phyloP scores from a whole-genome alignment of 1,284 basidiomycete genomes.

The Ganoderma boninense region DNA sequence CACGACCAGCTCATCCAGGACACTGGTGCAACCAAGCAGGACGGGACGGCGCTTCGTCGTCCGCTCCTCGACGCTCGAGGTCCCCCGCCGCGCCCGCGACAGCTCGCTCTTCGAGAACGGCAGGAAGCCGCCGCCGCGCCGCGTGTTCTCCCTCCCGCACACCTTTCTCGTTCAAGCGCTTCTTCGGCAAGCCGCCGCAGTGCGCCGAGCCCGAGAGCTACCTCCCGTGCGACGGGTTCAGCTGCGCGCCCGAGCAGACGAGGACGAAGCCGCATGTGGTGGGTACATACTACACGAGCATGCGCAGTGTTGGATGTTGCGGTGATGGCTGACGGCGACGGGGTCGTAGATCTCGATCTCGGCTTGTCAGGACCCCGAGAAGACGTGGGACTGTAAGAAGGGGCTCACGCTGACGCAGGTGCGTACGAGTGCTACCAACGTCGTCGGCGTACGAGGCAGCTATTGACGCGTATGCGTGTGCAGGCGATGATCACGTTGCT shows the following conservation, averaged over 20 bases:
- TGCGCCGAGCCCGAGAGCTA: constrained; percentile 1
- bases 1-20: constrained; percentile 1
- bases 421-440: not conserved
- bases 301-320: too few relatives aligned
- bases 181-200: not conserved
- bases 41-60: not conserved
- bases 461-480: too few relatives aligned
- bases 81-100: not conserved
- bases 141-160: constrained; percentile 14
- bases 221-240: not conserved
- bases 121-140: constrained; percentile 8
- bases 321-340: not conserved
- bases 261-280: constrained; percentile 7
- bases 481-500: constrained; percentile 13
- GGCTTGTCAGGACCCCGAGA: constrained; percentile 11
- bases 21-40: not conserved
- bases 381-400: constrained; percentile 8
- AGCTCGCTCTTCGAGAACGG: not conserved
- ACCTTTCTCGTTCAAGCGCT: constrained; percentile 6
- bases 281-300: too few relatives aligned
- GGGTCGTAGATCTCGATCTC: constrained; percentile 7
- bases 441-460: too few relatives aligned
- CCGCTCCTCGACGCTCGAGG: constrained; percentile 12
- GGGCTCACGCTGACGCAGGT: constrained; percentile 18
- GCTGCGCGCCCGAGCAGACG: constrained; percentile 1